These are phyloP conservation scores for Colletotrichum sp. DNA, from an alignment of 2,329 filamentous ascomycete species.

Conservation along the genomic window DNA sequence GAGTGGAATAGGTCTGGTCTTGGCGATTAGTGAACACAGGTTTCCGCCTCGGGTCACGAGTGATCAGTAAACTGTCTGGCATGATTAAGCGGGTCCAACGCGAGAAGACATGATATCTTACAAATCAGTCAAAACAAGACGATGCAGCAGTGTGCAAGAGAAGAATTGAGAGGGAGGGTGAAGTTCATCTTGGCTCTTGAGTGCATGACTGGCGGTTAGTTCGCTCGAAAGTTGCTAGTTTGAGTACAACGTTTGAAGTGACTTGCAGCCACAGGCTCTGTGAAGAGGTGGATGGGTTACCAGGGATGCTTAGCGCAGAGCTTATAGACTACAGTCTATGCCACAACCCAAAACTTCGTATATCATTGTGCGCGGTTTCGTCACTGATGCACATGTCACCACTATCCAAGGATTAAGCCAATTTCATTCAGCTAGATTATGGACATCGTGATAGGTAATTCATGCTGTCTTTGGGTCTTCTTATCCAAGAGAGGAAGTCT, in stretches of 20 bases:
- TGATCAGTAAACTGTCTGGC: background rate
- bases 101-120: background rate
- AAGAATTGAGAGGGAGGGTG: background rate
- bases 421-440: background rate
- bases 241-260: background rate
- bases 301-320: background rate
- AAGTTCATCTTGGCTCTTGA: background rate
- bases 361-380: background rate
- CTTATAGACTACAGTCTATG: background rate
- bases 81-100: background rate
- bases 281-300: background rate
- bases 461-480: background rate
- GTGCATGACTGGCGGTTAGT: background rate
- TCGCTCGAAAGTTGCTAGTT: background rate
- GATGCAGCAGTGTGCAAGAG: background rate
- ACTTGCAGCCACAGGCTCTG: background rate
- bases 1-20: background rate
- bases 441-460: background rate
- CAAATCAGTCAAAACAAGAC: accelerated
- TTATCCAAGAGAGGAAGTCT: background rate
- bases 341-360: background rate
- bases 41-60: background rate
- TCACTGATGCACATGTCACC: background rate
- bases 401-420: too few relatives aligned
- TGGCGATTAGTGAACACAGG: background rate